Conservation (phyloP, 1,284 basidiomycete genomes). For the Exobasidium rhododendri region DNA sequence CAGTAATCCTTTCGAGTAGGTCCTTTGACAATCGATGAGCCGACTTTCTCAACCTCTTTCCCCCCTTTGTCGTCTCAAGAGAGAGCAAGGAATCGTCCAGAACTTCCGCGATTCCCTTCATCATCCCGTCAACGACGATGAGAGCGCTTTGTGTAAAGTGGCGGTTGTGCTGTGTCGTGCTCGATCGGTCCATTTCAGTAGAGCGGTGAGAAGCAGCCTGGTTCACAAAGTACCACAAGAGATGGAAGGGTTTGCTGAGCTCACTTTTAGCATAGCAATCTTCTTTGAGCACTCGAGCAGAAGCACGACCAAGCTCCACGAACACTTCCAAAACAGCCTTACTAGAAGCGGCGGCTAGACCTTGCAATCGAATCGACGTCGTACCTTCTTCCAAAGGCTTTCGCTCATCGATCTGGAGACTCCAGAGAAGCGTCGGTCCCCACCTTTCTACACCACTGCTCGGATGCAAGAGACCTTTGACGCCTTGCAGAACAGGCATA, state of each 20-base stretch:
- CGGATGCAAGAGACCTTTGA: not conserved
- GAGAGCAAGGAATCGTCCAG: slow-evolving; percentile 26
- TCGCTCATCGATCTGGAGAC: not conserved
- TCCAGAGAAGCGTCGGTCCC: not conserved
- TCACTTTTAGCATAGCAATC: not conserved
- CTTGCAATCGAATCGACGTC: not conserved
- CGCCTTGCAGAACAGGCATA: not conserved
- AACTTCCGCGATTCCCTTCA: slow-evolving; percentile 24
- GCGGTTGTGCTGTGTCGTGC: not conserved
- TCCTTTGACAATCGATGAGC: slow-evolving; percentile 32
- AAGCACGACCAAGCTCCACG: not conserved
- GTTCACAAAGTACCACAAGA: slow-evolving; percentile 3
- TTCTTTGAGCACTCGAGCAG: not conserved
- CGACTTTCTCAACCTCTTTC: slow-evolving; percentile 25
- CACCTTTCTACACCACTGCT: not conserved
- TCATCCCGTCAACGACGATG: slow-evolving; percentile 26
- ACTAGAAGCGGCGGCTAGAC: not conserved
- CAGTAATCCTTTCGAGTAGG: slow-evolving; percentile 23
- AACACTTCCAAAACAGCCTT: not conserved
- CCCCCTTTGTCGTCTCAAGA: slow-evolving; percentile 8
- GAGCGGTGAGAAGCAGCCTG: not conserved
- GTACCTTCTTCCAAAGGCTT: not conserved
- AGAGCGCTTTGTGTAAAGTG: slow-evolving; percentile 15
- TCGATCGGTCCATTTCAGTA: not conserved
- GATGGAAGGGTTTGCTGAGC: not conserved